phyloP scores from a whole-genome alignment of 192 early-diverging fungal genomes.

The Chytriomyces sp. region DNA sequence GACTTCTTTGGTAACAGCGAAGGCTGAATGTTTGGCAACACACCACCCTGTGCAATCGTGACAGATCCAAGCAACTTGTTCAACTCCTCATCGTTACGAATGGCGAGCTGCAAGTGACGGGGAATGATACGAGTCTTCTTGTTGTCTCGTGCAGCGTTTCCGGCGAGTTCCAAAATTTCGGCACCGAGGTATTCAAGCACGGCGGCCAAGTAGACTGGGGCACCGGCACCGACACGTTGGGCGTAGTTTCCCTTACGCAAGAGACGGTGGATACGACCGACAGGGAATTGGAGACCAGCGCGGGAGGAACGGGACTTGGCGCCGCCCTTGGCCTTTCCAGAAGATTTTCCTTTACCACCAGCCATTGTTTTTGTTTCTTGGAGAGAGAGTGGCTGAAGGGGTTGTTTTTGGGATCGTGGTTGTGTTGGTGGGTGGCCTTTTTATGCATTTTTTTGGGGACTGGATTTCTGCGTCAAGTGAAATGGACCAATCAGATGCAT shows the following conservation, averaged over 20 bases:
- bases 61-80: conserved; percentile 90
- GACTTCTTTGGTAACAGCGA: not conserved
- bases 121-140: conserved; percentile 94
- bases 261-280: conserved; percentile 95
- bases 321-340: conserved; percentile 39
- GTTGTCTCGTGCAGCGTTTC: conserved; percentile 93
- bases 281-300: conserved; percentile 96
- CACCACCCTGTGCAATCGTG: conserved; percentile 93
- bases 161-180: conserved; percentile 95
- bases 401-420: too few species aligned
- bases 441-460: not conserved
- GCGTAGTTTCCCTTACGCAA: conserved; percentile 95
- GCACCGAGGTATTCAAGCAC: conserved; percentile 95
- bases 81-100: conserved; percentile 94
- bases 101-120: conserved; percentile 92
- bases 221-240: conserved; percentile 84
- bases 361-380: conserved; percentile 35
- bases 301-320: conserved; percentile 82
- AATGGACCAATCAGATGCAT: conserved; percentile 2
- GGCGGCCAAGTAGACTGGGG: conserved; percentile 94
- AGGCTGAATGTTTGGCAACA: conserved; percentile 59
- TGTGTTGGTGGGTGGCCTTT: not conserved
- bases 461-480: too few species aligned
- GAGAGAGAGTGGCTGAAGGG: not conserved
- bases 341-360: conserved; percentile 51